Evolutionary conservation across 2,329 filamentous ascomycete genomes (phyloP), one percentile per base, ranked within the genome.

Genomic region (Botrytis squamosa): DNA sequence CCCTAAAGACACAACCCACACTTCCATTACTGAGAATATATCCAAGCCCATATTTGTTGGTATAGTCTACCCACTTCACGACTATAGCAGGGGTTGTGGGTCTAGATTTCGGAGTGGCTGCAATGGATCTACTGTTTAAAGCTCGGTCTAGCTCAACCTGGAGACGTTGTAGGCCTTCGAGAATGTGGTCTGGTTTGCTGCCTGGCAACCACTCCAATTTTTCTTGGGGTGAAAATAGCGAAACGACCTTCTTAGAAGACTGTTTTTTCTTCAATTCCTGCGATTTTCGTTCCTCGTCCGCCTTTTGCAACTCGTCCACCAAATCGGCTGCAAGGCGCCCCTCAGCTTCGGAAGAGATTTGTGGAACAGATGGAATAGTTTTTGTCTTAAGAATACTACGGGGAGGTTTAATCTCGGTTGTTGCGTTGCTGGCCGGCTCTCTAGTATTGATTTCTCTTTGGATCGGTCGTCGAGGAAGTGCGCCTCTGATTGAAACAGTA

Each of bases 11-110:
- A 76, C 92, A 94, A 25, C 93, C 93, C 33, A 95, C 90, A 75
- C 90, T 94, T 44, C 93, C 93, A 77, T 95, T 92, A 75, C 93
- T 93, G 71, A 96, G 85, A 74, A 95, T 93, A 79, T 95, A 96
- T 52, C 93, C 93, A 25, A 96, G 86, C 20, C 93, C 93, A 81
- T 94, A 94, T 81, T 94, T 94, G 82, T 94, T 93, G 74, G 92
- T 94, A 82, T 96, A 96, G 81, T 96, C 93, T 10, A 96, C 93
- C 93, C 93, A 96, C 80, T 95, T 94, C 18, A 91, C 88, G 20
- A 91, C 89, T 63, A 91, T 88, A 80, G 90, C 83, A 80, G 91
- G 87, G 80, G 91, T 82, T 72, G 86, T 81, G 75, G 86, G 82
- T 74, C 86, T 84, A 82, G 88, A 87, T 16, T 87, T 84, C 0